Evolutionary conservation across 371 early-diverging fungal species (phyloP), one percentile per base, ranked within the genome.

Genomic region (Mortierella sp.): DNA sequence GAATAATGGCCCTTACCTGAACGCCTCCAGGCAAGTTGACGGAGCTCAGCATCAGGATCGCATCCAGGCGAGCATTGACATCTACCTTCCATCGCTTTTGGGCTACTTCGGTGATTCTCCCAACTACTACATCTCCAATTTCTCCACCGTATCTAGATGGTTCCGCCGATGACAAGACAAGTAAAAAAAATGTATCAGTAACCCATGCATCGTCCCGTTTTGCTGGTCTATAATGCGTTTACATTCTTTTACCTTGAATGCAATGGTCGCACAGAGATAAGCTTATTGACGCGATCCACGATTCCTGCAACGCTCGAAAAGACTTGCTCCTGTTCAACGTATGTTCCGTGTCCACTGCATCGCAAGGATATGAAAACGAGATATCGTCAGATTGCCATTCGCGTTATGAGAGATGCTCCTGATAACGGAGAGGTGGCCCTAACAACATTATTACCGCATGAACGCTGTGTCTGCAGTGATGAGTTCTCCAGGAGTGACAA

Each of bases 41-140:
- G 1, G 99, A 92, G 41, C 97, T 95, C 54, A 99, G 85, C 55
- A 94, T 84, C 34, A 99, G 82, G 24, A 94, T 86, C 7, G 92
- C 95, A 79, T 99, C 98, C 74, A 92, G 93, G 42, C 91, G 88
- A 28, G 94, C 89, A 78, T 94, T 95, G 39, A 97, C 90, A 80
- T 99, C 98, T 0, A 99, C 94, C 71, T 93, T 95, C 99, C 99
- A 99, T 72, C 98, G 93, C 84, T 93, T 98, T 55, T 88, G 90
- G 1, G 86, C 83, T 9, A 93, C 85, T 70, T 95, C 96, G 26
- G 92, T 93, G 38, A 99, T 93, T 46, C 99, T 85, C 2, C 99
- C 99, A 5, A 99, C 96, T 0, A 99, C 95, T 50, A 99, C 95
- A 85, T 99, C 99, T 52, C 99, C 99, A 65, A 99, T 94, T 71